phyloP scores from a whole-genome alignment of 371 early-diverging fungal genomes.

The Zancudomyces culisetae region DNA sequence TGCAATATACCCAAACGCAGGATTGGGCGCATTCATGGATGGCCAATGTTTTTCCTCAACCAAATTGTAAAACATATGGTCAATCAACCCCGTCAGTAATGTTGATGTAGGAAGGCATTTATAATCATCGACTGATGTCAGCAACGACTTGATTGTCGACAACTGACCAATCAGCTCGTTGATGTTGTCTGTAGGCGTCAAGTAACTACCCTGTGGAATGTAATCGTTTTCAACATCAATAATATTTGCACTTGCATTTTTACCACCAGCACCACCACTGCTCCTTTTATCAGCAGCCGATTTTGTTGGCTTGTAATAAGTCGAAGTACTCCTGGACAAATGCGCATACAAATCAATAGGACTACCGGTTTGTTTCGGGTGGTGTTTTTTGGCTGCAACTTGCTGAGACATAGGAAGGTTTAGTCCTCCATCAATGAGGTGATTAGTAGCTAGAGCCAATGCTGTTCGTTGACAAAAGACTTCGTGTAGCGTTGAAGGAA shows the following conservation, averaged over 20 bases:
- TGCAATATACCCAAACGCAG: slow-evolving; percentile 33
- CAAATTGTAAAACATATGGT: slow-evolving; percentile 21
- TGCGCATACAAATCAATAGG: no score
- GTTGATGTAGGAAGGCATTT: slow-evolving; percentile 14
- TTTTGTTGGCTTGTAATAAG: no score
- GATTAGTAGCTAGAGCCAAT: neutral
- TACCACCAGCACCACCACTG: no score
- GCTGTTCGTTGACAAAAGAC: slow-evolving; percentile 21
- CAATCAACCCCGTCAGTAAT: slow-evolving; percentile 18
- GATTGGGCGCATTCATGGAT: slow-evolving; percentile 8
- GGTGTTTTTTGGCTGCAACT: no score
- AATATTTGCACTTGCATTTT: no score
- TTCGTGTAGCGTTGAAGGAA: slow-evolving; percentile 24
- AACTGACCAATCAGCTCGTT: slow-evolving; percentile 11
- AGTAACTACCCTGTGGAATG: no score
- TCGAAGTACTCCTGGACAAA: no score
- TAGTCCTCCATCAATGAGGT: neutral
- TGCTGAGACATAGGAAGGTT: neutral
- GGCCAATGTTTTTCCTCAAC: slow-evolving; percentile 25
- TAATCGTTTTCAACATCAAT: no score
- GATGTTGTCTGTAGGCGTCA: slow-evolving; percentile 18
- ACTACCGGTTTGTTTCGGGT: no score
- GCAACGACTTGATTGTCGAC: slow-evolving; percentile 10
- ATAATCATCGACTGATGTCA: slow-evolving; percentile 17
- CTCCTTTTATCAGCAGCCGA: no score